These are phyloP conservation scores for Mycosphaerella sp. DNA, from an alignment of 2,329 filamentous ascomycete genomes.

Conservation along the genomic window DNA sequence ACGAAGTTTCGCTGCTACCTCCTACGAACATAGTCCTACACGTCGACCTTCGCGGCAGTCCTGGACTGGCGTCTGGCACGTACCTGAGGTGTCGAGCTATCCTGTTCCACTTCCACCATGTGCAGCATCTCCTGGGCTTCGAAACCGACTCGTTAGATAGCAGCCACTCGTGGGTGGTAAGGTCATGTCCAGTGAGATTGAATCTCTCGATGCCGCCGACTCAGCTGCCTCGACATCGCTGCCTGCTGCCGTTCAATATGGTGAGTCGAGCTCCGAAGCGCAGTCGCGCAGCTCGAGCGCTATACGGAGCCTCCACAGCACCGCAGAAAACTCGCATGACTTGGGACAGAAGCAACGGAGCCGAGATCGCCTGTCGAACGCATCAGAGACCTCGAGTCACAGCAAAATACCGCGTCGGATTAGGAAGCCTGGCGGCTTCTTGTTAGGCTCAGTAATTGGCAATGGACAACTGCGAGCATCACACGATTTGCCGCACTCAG, in stretches of 20 bases:
- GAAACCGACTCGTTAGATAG: not conserved
- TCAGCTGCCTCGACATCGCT: conserved; percentile 12
- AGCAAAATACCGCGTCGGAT: conserved; percentile 16
- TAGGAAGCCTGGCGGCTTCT: conserved; percentile 38
- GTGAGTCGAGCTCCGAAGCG: conserved; percentile 25
- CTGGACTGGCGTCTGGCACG: too few species aligned
- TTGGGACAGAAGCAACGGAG: conserved; percentile 7
- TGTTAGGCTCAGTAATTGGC: conserved; percentile 26
- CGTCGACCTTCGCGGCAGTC: too few species aligned
- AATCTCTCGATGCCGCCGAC: conserved; percentile 10
- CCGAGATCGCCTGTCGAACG: conserved; percentile 1
- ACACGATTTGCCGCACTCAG: conserved; percentile 10
- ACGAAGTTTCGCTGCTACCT: too few species aligned
- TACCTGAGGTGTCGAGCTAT: not conserved
- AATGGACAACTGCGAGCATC: conserved; percentile 18
- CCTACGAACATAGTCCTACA: too few species aligned
- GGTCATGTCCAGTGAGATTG: conserved; percentile 19
- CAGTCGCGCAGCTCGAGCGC: conserved; percentile 23
- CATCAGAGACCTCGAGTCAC: conserved; percentile 7
- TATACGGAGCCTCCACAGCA: conserved; percentile 14
- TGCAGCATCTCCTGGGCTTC: not conserved
- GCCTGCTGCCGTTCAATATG: conserved; percentile 24
- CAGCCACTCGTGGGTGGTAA: conserved; percentile 1
- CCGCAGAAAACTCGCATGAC: conserved; percentile 9
- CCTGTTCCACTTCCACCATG: not conserved